Conservation (phyloP, 2,329 filamentous ascomycete species). For the Zasmidium citrigriseum region DNA sequence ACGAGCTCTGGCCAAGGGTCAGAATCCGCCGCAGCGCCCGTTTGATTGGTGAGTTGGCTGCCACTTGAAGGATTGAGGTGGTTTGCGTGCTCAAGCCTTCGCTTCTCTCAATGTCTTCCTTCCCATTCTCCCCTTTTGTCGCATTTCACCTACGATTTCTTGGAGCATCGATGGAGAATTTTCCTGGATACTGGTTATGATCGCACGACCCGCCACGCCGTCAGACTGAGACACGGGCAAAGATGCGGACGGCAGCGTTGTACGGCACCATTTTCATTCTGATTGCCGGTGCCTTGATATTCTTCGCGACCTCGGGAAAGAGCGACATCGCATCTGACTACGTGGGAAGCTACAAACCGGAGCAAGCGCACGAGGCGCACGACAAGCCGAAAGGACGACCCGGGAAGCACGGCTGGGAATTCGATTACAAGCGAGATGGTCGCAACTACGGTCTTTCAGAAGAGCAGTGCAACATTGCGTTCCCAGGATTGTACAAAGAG, state of each 20-base stretch:
- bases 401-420: constrained; percentile 15
- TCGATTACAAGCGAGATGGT: constrained; percentile 23
- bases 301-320: constrained; percentile 15
- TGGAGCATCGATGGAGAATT: neutral
- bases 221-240: neutral
- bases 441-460: constrained; percentile 30
- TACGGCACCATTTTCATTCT: constrained; percentile 20
- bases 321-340: neutral
- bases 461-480: constrained; percentile 31
- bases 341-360: neutral
- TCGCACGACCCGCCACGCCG: neutral
- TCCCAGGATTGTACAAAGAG: constrained; percentile 34
- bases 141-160: neutral
- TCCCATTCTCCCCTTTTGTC: no score
- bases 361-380: neutral
- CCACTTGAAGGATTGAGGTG: neutral
- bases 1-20: neutral
- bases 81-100: neutral
- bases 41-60: neutral
- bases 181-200: neutral
- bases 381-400: neutral
- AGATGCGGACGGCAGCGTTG: constrained; percentile 19
- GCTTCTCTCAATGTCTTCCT: neutral
- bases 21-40: neutral
- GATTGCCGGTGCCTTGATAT: constrained; percentile 14